Evolutionary conservation across 257 asterid species (phyloP), one percentile per base, ranked within the genome.

Genomic region (Capsicum baccatum): DNA sequence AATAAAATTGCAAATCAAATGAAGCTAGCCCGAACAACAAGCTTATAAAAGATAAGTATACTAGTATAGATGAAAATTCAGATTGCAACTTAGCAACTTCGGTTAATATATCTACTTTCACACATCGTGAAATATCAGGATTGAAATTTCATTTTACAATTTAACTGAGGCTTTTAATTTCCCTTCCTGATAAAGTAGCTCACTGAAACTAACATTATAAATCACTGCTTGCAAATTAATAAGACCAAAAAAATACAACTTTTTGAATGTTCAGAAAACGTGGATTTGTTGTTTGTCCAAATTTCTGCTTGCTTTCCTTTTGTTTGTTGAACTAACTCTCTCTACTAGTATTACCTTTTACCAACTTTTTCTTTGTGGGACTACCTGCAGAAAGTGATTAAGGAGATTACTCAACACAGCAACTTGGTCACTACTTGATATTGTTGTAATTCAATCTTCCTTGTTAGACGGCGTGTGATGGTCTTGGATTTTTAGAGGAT

Each of bases 401-500:
- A 52, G 47, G 48, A 2, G 81, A 52, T 76, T 1, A 13, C 26
- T 26, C 12, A 26, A 3, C 81, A 48, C 12, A 74, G 47, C 1
- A 74, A 76, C 81, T 76, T 52, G 63, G 21, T 76, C 63, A 52
- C 13, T 48, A 74, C 0, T 12, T 81, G 63, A 44, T 44, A 19
- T n/a, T 54, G 71, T 50, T 58, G 58, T 52, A 48, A 47, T 62
- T 74, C 85, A 83, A 64, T 85, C 87, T 84, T 86, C 82, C 74
- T 82, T 81, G 87, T 79, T 87, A 87, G 83, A 47, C 17, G 58
- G 56, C 62, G 79, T 64, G 71, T 87, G 81, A 89, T 91, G 93
- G 86, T 92, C 59, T 84, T 87, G 37, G 66, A n/a, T 8, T 16
- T 16, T 50, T 83, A 86, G 73, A 69, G 8, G 44, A 56, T 50